Conservation (phyloP, 768 basidiomycete species). For the Wakefieldia striispora region DNA sequence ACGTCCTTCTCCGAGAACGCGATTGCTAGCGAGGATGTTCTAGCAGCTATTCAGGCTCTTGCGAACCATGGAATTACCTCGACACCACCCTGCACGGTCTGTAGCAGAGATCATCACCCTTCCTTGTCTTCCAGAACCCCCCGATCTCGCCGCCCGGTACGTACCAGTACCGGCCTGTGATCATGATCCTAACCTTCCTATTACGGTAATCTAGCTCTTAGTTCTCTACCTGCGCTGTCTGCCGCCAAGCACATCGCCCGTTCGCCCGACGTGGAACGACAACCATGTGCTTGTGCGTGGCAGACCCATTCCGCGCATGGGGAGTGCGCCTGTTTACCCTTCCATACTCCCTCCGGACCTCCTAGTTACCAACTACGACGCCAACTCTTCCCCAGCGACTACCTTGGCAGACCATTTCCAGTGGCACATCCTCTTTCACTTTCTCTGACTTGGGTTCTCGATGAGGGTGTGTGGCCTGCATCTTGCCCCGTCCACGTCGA, state of each 20-base stretch:
- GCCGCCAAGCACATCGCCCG: too few relatives aligned
- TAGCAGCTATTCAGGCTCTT: too few relatives aligned
- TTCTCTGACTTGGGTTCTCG: conserved; percentile 34
- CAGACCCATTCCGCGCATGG: too few relatives aligned
- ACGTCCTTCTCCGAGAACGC: too few relatives aligned
- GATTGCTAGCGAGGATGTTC: too few relatives aligned
- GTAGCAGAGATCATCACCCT: conserved; percentile 16
- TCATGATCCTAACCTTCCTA: conserved; percentile 27
- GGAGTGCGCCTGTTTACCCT: conserved; percentile 32
- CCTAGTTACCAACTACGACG: conserved; percentile 22
- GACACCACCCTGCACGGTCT: conserved; percentile 21
- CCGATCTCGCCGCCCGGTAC: conserved; percentile 25
- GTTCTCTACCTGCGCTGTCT: too few relatives aligned
- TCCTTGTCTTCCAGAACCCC: conserved; percentile 17
- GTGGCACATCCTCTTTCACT: conserved; percentile 33
- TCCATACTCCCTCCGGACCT: conserved; percentile 33
- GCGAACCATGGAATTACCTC: conserved; percentile 20
- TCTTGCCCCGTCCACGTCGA: conserved; percentile 12
- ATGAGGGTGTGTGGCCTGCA: conserved; percentile 21
- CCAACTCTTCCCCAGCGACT: conserved; percentile 28
- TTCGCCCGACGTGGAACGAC: too few relatives aligned
- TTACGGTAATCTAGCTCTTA: not conserved
- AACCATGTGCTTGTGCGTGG: too few relatives aligned
- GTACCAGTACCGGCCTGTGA: conserved; percentile 18
- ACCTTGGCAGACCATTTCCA: conserved; percentile 33